These are phyloP conservation scores for Cladosporium austrohemisphaericum DNA, from an alignment of 2,329 filamentous ascomycete genomes.

Conservation along the genomic window DNA sequence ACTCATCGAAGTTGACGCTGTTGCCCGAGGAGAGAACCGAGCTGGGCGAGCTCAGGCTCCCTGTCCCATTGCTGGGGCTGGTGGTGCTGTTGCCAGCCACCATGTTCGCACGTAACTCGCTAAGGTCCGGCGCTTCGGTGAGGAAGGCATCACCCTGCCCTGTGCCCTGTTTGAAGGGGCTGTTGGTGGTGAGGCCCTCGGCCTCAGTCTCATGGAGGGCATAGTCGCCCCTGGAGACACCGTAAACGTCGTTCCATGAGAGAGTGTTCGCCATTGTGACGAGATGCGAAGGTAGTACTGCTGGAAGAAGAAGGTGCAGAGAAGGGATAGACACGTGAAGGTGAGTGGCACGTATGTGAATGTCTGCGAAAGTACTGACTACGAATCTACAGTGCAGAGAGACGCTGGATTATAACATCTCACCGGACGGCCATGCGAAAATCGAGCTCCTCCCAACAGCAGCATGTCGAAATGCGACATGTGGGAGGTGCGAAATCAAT, in stretches of 20 bases:
- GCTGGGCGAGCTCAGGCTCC: background rate
- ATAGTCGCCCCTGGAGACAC: too few relatives aligned
- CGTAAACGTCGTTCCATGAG: background rate
- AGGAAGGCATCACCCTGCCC: too few relatives aligned
- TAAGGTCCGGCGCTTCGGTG: too few relatives aligned
- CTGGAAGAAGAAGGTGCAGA: background rate
- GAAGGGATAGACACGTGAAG: background rate
- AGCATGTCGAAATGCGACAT: too few relatives aligned
- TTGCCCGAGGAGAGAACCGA: background rate
- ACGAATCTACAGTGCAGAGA: background rate
- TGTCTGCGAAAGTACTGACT: slow-evolving; percentile 1
- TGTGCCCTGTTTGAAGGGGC: too few relatives aligned
- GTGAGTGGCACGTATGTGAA: too few relatives aligned
- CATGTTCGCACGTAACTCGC: too few relatives aligned
- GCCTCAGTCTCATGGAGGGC: too few relatives aligned
- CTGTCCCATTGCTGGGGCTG: background rate
- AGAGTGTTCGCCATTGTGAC: background rate
- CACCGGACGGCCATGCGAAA: slow-evolving; percentile 1
- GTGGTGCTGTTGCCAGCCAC: background rate
- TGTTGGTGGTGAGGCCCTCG: too few relatives aligned
- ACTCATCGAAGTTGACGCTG: background rate
- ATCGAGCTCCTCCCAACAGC: too few relatives aligned
- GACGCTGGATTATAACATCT: background rate
- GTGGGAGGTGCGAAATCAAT: too few relatives aligned
- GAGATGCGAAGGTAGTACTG: background rate